These are phyloP conservation scores for Russula earlei DNA, from an alignment of 768 basidiomycete species.

Conservation along the genomic window DNA sequence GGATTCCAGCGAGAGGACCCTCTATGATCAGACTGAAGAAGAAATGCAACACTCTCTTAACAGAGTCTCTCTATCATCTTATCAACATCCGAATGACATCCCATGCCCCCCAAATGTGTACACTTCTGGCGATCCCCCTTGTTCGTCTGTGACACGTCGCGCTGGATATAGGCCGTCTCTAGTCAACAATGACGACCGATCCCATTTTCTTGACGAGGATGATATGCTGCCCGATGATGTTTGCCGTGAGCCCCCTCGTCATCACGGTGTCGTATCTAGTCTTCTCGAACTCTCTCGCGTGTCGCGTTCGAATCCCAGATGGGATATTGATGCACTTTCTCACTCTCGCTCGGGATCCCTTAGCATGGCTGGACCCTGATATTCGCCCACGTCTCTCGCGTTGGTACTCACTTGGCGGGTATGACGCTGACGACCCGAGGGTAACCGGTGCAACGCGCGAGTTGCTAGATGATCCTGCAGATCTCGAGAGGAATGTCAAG, in stretches of 20 bases:
- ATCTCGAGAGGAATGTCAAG: constrained; percentile 42
- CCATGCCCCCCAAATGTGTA: neutral
- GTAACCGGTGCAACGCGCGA: constrained; percentile 46
- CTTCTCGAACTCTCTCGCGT: constrained; percentile 12
- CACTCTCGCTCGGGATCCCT: neutral
- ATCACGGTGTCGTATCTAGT: constrained; percentile 8
- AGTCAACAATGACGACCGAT: neutral
- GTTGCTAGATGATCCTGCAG: constrained; percentile 45
- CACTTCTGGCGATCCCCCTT: neutral
- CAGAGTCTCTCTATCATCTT: constrained; percentile 8
- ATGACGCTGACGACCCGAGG: constrained; percentile 61
- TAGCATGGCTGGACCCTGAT: neutral
- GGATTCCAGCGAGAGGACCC: constrained; percentile 8
- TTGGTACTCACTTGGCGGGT: constrained; percentile 19
- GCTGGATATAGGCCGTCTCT: neutral
- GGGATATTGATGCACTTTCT: neutral
- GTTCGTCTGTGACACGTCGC: neutral
- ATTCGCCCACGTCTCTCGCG: constrained; percentile 7
- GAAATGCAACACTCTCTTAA: constrained; percentile 8
- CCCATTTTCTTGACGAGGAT: neutral
- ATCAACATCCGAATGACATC: constrained; percentile 14
- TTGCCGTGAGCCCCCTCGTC: neutral
- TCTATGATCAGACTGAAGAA: constrained; percentile 8
- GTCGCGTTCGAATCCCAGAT: neutral
- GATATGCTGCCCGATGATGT: neutral